Conservation (phyloP, 352 stramenopile genomes). For the Phytophthora fragariaefolia region DNA sequence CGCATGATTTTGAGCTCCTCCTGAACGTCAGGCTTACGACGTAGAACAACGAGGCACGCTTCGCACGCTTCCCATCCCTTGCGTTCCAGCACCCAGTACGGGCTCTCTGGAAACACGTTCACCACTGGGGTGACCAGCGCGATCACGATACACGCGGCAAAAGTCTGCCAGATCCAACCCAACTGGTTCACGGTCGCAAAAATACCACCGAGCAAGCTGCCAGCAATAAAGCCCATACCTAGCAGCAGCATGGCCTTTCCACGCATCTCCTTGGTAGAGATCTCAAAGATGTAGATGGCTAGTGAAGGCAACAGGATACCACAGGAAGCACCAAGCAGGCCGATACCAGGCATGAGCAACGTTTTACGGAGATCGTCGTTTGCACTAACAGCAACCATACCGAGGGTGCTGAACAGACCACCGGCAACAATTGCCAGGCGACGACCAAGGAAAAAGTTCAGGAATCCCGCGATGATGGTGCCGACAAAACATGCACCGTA, state of each 20-base stretch:
- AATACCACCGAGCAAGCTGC: constrained; percentile 56
- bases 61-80: constrained; percentile 79
- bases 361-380: constrained; percentile 54
- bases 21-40: constrained; percentile 69
- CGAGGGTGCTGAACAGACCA: constrained; percentile 67
- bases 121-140: constrained; percentile 71
- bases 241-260: constrained; percentile 74
- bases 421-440: constrained; percentile 67
- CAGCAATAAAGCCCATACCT: constrained; percentile 66
- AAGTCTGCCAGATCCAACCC: constrained; percentile 82
- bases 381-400: constrained; percentile 68
- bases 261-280: constrained; percentile 80
- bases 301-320: constrained; percentile 76
- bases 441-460: constrained; percentile 71
- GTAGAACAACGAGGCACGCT: constrained; percentile 62
- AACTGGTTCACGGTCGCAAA: constrained; percentile 68
- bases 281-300: constrained; percentile 82
- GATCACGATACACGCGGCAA: constrained; percentile 69
- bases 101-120: constrained; percentile 79
- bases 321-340: constrained; percentile 60
- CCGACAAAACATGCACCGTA: constrained; percentile 58
- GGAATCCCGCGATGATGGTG: constrained; percentile 55
- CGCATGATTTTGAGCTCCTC: constrained; percentile 77
- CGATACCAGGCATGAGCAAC: constrained; percentile 64
- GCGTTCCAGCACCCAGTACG: constrained; percentile 76